Evolutionary conservation across 1,284 basidiomycete species (phyloP).

Genomic region (Athelia sp.): DNA sequence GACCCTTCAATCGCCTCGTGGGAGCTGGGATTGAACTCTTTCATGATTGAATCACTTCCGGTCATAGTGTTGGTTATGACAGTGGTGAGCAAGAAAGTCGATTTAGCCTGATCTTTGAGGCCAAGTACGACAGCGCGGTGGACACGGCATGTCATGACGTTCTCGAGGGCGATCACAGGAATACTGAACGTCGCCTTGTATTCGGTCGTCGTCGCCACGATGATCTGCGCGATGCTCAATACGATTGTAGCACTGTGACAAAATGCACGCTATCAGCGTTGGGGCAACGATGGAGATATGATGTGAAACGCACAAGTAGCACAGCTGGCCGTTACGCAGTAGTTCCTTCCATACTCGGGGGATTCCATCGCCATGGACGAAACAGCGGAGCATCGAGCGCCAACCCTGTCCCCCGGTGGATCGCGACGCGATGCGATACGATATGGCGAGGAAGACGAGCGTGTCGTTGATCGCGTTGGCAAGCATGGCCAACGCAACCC

Average conservation of each 20-base stretch:
- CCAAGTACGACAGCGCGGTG: conserved; percentile 5
- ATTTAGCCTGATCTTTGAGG: background rate
- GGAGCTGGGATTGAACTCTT: too few relatives aligned
- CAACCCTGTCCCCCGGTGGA: background rate
- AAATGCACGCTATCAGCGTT: background rate
- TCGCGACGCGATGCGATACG: background rate
- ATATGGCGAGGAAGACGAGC: conserved; percentile 4
- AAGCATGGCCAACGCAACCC: background rate
- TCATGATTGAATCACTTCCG: too few relatives aligned
- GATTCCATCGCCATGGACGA: background rate
- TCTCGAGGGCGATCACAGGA: conserved; percentile 3
- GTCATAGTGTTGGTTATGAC: too few relatives aligned
- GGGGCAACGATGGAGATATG: background rate
- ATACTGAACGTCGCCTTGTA: conserved; percentile 4
- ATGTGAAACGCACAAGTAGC: conserved; percentile 3
- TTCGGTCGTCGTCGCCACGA: background rate
- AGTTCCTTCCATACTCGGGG: background rate
- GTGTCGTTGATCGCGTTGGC: conserved; percentile 2
- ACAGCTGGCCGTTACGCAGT: conserved; percentile 5
- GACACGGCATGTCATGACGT: conserved; percentile 1
- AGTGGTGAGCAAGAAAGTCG: too few relatives aligned
- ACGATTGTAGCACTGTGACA: background rate
- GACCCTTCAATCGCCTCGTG: too few relatives aligned
- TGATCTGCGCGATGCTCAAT: background rate
- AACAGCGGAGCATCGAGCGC: background rate